Percentiles rank a stretch among this genome's conserved stretches.
phyloP scores from a whole-genome alignment of 2,329 filamentous ascomycete species.

The Xylaria polymorpha region DNA sequence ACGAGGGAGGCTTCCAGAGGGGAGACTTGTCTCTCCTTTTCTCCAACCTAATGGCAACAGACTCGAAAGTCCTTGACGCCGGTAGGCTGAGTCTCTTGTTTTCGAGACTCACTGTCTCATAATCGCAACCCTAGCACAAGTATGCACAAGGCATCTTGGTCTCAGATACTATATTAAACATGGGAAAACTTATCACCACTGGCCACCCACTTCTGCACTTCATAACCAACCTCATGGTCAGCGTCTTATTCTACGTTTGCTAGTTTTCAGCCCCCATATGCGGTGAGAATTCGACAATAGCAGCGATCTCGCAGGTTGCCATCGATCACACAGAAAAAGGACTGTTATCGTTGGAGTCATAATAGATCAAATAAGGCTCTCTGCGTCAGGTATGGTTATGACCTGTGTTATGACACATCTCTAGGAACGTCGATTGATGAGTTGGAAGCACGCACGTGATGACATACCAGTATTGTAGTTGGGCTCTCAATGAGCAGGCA shows the following conservation, averaged over 20 bases:
- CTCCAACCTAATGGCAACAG: background rate
- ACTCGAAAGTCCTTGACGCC: constrained; percentile 25
- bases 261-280: background rate
- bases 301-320: background rate
- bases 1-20: constrained; percentile 21
- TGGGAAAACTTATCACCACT: background rate
- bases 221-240: background rate
- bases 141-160: constrained; percentile 1
- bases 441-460: constrained; percentile 20
- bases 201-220: background rate
- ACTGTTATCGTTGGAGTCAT: background rate
- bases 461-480: constrained; percentile 20
- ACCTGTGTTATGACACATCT: constrained; percentile 28
- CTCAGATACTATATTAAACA: background rate
- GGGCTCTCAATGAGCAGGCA: constrained; percentile 29
- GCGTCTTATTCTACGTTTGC: background rate
- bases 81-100: background rate
- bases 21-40: constrained; percentile 8
- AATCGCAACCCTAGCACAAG: constrained; percentile 1
- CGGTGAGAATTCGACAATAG: background rate
- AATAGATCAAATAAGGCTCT: constrained; percentile 3
- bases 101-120: constrained; percentile 11
- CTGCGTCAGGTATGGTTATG: constrained; percentile 18
- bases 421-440: constrained; percentile 12
- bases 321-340: background rate